Evolutionary conservation across 2,329 filamentous ascomycete genomes (phyloP).

Genomic region (Mycosphaerella sp.): DNA sequence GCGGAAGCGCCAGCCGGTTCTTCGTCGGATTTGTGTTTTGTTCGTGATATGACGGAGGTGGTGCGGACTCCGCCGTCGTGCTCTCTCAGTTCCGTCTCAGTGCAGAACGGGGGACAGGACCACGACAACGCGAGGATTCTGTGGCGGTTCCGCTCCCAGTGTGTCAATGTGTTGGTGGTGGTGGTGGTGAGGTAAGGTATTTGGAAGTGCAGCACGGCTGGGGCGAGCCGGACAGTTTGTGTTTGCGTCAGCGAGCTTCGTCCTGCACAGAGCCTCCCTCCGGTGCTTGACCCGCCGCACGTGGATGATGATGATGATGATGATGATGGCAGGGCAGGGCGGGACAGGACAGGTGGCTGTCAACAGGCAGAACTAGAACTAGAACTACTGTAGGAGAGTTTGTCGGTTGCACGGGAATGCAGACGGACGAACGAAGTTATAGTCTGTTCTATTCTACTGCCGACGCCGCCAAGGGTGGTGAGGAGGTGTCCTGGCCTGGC

Average conservation of each 20-base stretch:
- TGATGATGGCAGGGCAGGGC: too few species aligned
- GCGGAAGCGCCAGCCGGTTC: conserved; percentile 17
- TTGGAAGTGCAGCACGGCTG: not conserved
- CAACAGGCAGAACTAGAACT: too few species aligned
- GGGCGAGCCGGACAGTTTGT: not conserved
- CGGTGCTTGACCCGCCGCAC: not conserved
- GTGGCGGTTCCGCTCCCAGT: too few species aligned
- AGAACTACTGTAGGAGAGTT: not conserved
- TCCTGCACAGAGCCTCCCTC: not conserved
- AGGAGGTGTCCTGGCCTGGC: too few species aligned
- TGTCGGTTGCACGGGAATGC: not conserved
- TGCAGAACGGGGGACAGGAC: too few species aligned
- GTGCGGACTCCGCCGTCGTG: not conserved
- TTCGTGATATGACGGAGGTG: conserved; percentile 6
- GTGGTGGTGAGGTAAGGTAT: not conserved
- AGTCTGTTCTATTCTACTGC: too few species aligned
- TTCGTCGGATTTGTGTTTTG: conserved; percentile 13
- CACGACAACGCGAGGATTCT: not conserved
- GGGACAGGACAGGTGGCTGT: too few species aligned
- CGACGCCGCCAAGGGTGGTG: too few species aligned
- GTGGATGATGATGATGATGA: not conserved
- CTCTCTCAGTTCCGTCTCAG: too few species aligned
- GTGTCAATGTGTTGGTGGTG: not conserved
- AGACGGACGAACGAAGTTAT: too few species aligned
- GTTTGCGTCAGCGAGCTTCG: not conserved